These are phyloP conservation scores for Beauveria asiatica DNA, from an alignment of 2,329 filamentous ascomycete genomes.

Conservation along the genomic window DNA sequence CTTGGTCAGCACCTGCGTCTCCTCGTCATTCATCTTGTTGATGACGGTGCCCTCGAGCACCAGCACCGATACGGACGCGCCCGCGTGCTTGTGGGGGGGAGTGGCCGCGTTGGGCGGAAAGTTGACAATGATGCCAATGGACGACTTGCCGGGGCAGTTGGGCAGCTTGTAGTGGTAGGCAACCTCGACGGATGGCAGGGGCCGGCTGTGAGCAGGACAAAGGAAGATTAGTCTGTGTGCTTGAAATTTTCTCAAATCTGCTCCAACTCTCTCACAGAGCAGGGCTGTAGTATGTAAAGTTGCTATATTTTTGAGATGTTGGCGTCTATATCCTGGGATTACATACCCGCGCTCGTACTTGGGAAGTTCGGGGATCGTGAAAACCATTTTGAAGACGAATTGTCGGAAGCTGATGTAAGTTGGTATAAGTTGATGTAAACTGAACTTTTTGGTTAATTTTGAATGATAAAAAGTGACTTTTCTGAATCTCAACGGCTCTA, in stretches of 20 bases:
- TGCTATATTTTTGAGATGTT: too few species aligned
- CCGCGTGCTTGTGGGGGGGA: conserved; percentile 17
- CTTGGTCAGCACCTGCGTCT: conserved; percentile 14
- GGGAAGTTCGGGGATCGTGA: conserved; percentile 8
- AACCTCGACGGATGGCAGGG: conserved; percentile 7
- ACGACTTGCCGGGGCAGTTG: conserved; percentile 16
- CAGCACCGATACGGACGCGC: conserved; percentile 14
- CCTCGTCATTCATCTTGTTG: conserved; percentile 19
- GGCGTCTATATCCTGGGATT: background rate
- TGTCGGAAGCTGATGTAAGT: background rate
- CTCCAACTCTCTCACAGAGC: background rate
- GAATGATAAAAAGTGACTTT: background rate
- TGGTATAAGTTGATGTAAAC: background rate
- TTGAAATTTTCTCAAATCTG: background rate
- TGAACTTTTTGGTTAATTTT: background rate
- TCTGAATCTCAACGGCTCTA: background rate
- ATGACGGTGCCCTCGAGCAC: conserved; percentile 16
- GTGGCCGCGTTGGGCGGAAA: conserved; percentile 16
- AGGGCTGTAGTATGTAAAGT: background rate
- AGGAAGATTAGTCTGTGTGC: background rate
- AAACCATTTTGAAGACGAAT: background rate
- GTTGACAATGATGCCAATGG: conserved; percentile 16
- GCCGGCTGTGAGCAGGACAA: background rate
- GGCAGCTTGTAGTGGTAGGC: conserved; percentile 16
- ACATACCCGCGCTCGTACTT: conserved; percentile 9